Conservation (phyloP, 768 basidiomycete genomes). For the Pseudohyphozyma bogoriensis region DNA sequence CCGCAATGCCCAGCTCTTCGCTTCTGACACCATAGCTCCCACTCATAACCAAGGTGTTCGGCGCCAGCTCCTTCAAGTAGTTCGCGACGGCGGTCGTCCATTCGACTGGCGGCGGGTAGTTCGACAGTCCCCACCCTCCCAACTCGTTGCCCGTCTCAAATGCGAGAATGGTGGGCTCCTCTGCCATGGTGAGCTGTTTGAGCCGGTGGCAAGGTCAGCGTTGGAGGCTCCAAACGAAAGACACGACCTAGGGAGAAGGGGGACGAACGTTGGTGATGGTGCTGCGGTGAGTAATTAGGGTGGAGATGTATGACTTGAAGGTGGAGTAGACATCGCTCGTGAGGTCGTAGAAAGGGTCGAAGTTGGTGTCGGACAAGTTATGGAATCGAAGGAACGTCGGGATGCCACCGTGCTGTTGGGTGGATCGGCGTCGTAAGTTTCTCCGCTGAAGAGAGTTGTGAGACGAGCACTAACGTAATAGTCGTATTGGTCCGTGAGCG, state of each 20-base stretch:
- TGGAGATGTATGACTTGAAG: conserved; percentile 24
- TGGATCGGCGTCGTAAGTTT: not conserved
- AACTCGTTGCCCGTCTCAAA: conserved; percentile 34
- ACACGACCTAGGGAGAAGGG: not conserved
- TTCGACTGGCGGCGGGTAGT: conserved; percentile 18
- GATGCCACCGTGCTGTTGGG: conserved; percentile 22
- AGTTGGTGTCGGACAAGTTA: conserved; percentile 22
- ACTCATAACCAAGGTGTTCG: conserved; percentile 28
- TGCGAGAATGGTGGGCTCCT: conserved; percentile 30
- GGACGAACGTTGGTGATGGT: conserved; percentile 8
- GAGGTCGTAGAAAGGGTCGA: conserved; percentile 28
- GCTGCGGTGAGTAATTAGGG: conserved; percentile 18
- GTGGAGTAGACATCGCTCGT: conserved; percentile 11
- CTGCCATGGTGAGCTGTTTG: conserved; percentile 17
- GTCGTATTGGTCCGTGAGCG: conserved; percentile 30
- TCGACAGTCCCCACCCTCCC: conserved; percentile 8
- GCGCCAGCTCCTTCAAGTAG: conserved; percentile 30
- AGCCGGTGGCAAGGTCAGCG: not conserved
- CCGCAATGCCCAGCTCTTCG: conserved; percentile 8
- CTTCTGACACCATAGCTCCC: conserved; percentile 30
- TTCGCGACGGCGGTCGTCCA: conserved; percentile 27
- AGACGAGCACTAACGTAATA: conserved; percentile 8
- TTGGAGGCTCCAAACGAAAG: not conserved
- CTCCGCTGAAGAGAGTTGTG: not conserved
- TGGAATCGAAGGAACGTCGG: conserved; percentile 30